Evolutionary conservation across 257 asterid species (phyloP), one percentile per base, ranked within the genome.

Genomic region (Osmanthus fragrans): DNA sequence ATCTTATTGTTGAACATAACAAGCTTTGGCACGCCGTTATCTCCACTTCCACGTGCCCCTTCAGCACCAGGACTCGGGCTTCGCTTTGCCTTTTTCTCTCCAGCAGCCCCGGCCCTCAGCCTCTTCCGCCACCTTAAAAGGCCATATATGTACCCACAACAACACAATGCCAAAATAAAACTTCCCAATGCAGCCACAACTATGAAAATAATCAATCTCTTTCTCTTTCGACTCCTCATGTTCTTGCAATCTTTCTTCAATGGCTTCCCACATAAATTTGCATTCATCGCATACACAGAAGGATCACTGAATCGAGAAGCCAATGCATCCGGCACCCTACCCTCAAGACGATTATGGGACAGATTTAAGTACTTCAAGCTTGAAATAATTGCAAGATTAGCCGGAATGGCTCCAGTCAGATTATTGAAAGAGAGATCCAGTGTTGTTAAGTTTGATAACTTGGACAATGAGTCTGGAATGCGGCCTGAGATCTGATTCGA

Each of bases 11-110:
- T 87, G 90, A 94, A 94, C 96, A 94, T 85, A 27, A 92, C 73
- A 15, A 93, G 90, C 84, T 93, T 93, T 11, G 93, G 96, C 10
- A 71, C 90, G 6, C 92, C 92, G 58, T 90, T 86, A 63, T 90
- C 97, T 7, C 96, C 97, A 68, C 97, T 92, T 69, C 92, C 91
- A 7, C 98, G 88, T 0, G 87, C 91, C 34, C 84, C 85, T 79
- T 79, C 91, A 13, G 90, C 85, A n/a, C 94, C 88, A 0, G 96
- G 91, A 76, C 98, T 95, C 0, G 97, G 94, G 80, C 94, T 94
- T 60, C 90, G 83, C 70, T 93, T 95, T 89, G 89, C 91, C 82
- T 87, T 95, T 89, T 91, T 92, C 83, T 87, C 96, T 29, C 90
- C 96, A 3, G 49, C 79, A 4, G 85, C 85, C 79, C 84, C 79